Evolutionary conservation across 2,329 filamentous ascomycete species (phyloP), one percentile per base, ranked within the genome.

Genomic region (Botrytis squamosa): DNA sequence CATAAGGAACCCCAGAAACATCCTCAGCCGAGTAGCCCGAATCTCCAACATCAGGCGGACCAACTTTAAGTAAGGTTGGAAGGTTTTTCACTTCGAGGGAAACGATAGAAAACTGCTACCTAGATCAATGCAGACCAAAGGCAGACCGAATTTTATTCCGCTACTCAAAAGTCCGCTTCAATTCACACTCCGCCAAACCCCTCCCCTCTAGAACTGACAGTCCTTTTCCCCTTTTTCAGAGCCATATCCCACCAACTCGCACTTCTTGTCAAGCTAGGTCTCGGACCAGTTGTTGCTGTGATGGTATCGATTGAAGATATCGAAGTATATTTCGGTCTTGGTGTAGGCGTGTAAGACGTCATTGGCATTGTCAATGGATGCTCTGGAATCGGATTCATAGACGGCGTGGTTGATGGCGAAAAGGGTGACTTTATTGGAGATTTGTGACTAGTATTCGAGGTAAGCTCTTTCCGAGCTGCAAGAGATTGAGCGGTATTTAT

Each of bases 341-440:
- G 22, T 42, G 9, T 12, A 33, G 66, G 38, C 8, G 25, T 33
- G 10, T 44, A 49, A 6, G 66, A 69, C 1, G 25, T 25, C n/a
- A 44, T 57, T 18, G 66, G 49, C 3, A 44, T 57, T 9, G 66
- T 29, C 12, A 69, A 12, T 16, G 66, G 52, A 69, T 69, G 49
- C 49, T 69, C 66, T 42, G 38, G 66, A 12, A 69, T 69, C 14
- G 66, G 14, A 29, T 69, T 69, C 66, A 69, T 69, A 3, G 52
- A 57, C 2, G 49, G 66, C 22, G 38, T 33, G 38, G 49, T 42
- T 42, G 66, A 69, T 22, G 66, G 36, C 7, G 49, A 33, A 33
- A 69, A 69, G 3, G 66, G 66, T 3, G 66, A 57, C 38, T 42
- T 69, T 42, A 52, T 12, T 57, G 36, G 36, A 20, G 49, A 57